phyloP scores from a whole-genome alignment of 2,329 filamentous ascomycete genomes.

The Alternaria alternata region DNA sequence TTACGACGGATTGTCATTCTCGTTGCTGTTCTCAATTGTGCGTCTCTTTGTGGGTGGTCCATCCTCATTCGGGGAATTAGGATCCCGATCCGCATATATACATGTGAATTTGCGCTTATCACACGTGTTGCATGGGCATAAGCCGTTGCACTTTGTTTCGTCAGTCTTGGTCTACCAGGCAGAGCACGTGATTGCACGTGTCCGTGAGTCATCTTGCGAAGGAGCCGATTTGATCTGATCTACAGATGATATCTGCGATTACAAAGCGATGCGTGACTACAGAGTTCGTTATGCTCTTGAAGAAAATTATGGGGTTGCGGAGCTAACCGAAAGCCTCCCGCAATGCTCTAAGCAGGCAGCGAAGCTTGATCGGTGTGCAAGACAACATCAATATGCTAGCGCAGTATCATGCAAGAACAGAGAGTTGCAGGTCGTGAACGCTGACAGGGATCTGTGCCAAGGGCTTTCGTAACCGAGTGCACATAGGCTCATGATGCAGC shows the following conservation, averaged over 20 bases:
- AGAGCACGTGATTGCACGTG: not conserved
- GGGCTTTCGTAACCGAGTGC: not conserved
- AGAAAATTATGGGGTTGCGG: not conserved
- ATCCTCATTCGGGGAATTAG: conserved; percentile 46
- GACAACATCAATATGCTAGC: not conserved
- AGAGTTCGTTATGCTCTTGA: not conserved
- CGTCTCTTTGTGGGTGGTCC: conserved; percentile 48
- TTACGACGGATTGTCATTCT: conserved; percentile 23
- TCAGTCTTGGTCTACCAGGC: conserved; percentile 15
- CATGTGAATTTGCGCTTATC: conserved; percentile 58
- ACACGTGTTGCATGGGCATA: conserved; percentile 66
- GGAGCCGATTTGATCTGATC: not conserved
- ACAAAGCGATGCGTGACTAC: not conserved
- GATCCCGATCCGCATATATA: conserved; percentile 49
- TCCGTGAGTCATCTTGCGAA: not conserved
- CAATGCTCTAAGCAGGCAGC: not conserved
- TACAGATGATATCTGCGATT: not conserved
- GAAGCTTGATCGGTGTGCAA: not conserved
- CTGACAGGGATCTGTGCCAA: conserved; percentile 1
- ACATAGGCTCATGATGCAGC: not conserved
- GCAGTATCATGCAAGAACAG: not conserved
- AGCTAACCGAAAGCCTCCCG: not conserved
- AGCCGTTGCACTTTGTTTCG: conserved; percentile 64
- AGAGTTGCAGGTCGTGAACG: not conserved
- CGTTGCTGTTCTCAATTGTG: conserved; percentile 32